Base-by-base conservation (phyloP, 73 alveolate genomes). In the Urostyla sp. region DNA sequence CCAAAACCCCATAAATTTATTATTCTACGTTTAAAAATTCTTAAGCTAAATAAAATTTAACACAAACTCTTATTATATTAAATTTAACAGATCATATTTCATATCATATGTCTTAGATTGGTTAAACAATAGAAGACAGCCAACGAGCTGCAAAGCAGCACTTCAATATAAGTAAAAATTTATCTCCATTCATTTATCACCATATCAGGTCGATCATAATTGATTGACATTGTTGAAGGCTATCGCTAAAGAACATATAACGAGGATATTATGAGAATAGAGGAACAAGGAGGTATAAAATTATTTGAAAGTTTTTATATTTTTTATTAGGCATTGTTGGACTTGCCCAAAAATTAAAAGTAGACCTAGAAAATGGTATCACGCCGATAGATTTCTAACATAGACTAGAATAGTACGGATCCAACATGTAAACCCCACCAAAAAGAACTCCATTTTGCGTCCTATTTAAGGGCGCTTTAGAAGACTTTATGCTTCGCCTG, bases 401-500 rank as follows among this genome's bases (percentile, higher is more conserved):
- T 21, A 75, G 97, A 59, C 91, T 83, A 32, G 84, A 66, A 32
- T 40, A n/a, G 10, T 87, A 55, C 53, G 80, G 80, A 8, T 20
- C 80, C 6, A 66, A 66, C 45, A 16, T 21, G 45, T 72, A 83
- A 28, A 76, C 63, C 16, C 83, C 87, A 0, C 75, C 80, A 11
- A 46, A 45, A 21, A 36, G 76, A 30, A 72, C 86, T 18, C 81
- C 87, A 0, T 83, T 83, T 51, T 83, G 87, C 44, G 59, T 37
- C 23, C 66, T 84, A 27, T 44, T 84, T 67, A 10, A 57, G 36
- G 67, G 44, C 4, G 92, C 92, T 16, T 52, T 84, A 7, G 92
- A 91, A 53, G 97, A 91, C 66, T 80, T 91, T 58, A 91, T 88
- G 74, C 75, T 91, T 77, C 80, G 77, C 55, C 75, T 91, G 30